phyloP scores from a whole-genome alignment of 2,329 filamentous ascomycete genomes.

The Chalaropsis thielavioides region DNA sequence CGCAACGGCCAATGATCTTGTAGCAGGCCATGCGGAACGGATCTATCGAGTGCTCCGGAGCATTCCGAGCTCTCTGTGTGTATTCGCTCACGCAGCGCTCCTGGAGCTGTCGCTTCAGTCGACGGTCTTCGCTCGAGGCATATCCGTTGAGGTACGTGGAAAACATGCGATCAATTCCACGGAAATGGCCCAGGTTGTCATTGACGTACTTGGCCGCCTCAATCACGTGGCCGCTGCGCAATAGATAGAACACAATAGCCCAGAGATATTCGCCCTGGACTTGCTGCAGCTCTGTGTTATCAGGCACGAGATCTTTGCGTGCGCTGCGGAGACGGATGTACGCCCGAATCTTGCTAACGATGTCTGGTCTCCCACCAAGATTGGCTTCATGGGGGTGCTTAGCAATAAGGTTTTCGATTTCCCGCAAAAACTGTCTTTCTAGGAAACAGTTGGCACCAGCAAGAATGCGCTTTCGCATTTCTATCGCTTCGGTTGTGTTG shows the following conservation, averaged over 20 bases:
- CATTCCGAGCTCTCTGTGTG: conserved; percentile 68
- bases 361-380: conserved; percentile 74
- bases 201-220: conserved; percentile 82
- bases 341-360: conserved; percentile 79
- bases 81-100: conserved; percentile 85
- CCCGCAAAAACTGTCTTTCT: conserved; percentile 64
- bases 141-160: conserved; percentile 77
- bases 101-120: conserved; percentile 64
- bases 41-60: conserved; percentile 74
- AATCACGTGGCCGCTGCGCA: conserved; percentile 68
- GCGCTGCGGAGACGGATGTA: conserved; percentile 71
- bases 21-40: conserved; percentile 96
- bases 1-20: conserved; percentile 81
- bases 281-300: conserved; percentile 66
- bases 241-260: conserved; percentile 84
- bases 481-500: conserved; percentile 47
- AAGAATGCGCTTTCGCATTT: conserved; percentile 65
- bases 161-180: conserved; percentile 82
- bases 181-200: conserved; percentile 64
- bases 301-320: conserved; percentile 70
- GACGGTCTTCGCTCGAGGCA: conserved; percentile 58
- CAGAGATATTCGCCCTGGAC: conserved; percentile 75
- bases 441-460: conserved; percentile 65
- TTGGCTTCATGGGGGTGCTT: conserved; percentile 81
- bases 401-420: conserved; percentile 61